Conservation (phyloP, 2,329 filamentous ascomycete genomes). For the Aspergillus sp. region DNA sequence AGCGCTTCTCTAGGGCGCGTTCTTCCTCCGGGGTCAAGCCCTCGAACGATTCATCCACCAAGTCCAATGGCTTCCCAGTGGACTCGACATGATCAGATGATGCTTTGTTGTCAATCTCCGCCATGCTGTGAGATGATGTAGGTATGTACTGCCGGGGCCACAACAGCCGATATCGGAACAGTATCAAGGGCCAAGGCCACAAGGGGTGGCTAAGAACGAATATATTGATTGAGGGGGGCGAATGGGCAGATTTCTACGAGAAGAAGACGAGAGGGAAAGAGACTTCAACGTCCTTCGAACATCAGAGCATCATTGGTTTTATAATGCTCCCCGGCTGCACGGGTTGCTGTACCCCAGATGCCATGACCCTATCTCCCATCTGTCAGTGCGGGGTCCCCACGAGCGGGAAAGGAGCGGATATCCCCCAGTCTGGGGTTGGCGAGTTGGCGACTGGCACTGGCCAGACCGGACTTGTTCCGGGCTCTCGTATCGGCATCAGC, state of each 20-base stretch:
- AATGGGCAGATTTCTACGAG: too few species aligned
- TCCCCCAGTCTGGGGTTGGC: neutral
- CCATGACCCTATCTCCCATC: neutral
- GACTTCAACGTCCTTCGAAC: too few species aligned
- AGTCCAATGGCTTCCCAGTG: neutral
- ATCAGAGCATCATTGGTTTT: neutral
- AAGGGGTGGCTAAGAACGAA: neutral
- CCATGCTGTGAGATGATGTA: neutral
- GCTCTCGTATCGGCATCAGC: too few species aligned
- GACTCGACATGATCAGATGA: slow-evolving; percentile 13
- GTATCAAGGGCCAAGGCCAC: neutral
- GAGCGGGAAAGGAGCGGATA: neutral
- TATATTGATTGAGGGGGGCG: too few species aligned
- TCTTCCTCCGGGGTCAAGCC: slow-evolving; percentile 6
- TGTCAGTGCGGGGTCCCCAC: neutral
- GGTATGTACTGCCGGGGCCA: too few species aligned
- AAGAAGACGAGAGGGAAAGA: too few species aligned
- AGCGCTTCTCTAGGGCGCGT: neutral
- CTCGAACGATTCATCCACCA: slow-evolving; percentile 1
- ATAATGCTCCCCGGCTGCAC: neutral
- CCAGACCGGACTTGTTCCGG: too few species aligned
- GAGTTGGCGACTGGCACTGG: neutral
- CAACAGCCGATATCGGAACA: neutral
- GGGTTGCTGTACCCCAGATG: neutral
- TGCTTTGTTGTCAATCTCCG: slow-evolving; percentile 8